Base-by-base conservation (phyloP, 805 yeast genomes). In the Kodamaea hsintzibuensis region DNA sequence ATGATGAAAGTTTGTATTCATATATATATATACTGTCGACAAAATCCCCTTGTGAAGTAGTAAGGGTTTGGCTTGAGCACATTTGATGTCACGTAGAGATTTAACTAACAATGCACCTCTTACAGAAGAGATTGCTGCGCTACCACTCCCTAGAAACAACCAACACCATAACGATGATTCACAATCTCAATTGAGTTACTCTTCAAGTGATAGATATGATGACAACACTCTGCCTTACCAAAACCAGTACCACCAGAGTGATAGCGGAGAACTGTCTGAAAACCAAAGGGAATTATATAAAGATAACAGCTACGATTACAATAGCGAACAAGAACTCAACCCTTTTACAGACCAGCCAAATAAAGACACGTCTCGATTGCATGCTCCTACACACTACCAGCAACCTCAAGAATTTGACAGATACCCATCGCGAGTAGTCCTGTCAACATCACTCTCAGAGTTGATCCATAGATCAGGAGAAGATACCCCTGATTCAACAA, bases 341-440 rank as follows among this genome's bases (percentile, higher is more conserved):
- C 44, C 44, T 7, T 40, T 40, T 17, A 17, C 44, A 5, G 44
- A 30, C 13, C 12, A 2, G 3, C 35, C 35, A 5, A 12, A 30
- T 8, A 30, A 12, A 40, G 19, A 40, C 7, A 12, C 25, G 3
- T 16, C 19, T 19, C n/a, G n/a, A 19, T 25, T 12, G 2, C 44
- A 16, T 19, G 9, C 44, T 22, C n/a, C 44, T 40, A 6, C 44
- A 40, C 17, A 40, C 13, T 40, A 12, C 22, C 44, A 17, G 8
- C 44, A 40, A 16, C 25, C 44, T 2, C 17, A 17, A 10, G 44
- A 40, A 17, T 40, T 47, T 9, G 89, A 85, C 66, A 74, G 91
- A 59, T 87, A 86, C 62, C 92, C 93, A 3, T 76, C 82, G 18
- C 74, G 88, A 58, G 82, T 82, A 2, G 78, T 81, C 2, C 83